Evolutionary conservation across 2,329 filamentous ascomycete species (phyloP).

Genomic region (Dactylellina leptospora): DNA sequence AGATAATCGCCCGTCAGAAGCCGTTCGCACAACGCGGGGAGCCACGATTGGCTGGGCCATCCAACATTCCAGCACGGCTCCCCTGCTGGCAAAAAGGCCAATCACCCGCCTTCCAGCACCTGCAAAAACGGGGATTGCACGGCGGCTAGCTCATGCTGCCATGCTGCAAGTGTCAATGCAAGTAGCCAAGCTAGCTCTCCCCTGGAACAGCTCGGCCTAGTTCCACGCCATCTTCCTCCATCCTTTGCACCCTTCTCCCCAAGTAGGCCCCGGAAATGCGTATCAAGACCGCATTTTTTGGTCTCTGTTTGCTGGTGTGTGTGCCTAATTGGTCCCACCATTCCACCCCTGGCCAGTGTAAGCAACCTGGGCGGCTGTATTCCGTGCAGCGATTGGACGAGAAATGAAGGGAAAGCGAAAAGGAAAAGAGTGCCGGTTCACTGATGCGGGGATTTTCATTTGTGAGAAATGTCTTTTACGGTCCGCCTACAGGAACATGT

Average conservation of each 20-base stretch:
- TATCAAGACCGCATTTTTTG: background rate
- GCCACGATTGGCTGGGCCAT: constrained; percentile 8
- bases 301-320: too few relatives aligned
- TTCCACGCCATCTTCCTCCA: too few relatives aligned
- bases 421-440: too few relatives aligned
- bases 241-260: background rate
- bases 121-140: constrained; percentile 15
- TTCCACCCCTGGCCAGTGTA: background rate
- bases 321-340: constrained; percentile 15
- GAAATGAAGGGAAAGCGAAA: too few relatives aligned
- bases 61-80: background rate
- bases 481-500: background rate
- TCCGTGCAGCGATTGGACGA: constrained; percentile 35
- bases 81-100: constrained; percentile 2
- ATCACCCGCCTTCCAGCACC: background rate
- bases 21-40: constrained; percentile 3
- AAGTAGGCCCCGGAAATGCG: constrained; percentile 1
- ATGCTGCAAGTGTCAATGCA: background rate
- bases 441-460: constrained; percentile 44
- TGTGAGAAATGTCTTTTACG: background rate
- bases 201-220: background rate
- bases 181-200: background rate
- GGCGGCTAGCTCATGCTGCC: constrained; percentile 22
- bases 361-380: constrained; percentile 38
- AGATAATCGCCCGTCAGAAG: constrained; percentile 1